Base-by-base conservation (phyloP, 2,329 filamentous ascomycete species). In the Aspergillus quadricinctus region DNA sequence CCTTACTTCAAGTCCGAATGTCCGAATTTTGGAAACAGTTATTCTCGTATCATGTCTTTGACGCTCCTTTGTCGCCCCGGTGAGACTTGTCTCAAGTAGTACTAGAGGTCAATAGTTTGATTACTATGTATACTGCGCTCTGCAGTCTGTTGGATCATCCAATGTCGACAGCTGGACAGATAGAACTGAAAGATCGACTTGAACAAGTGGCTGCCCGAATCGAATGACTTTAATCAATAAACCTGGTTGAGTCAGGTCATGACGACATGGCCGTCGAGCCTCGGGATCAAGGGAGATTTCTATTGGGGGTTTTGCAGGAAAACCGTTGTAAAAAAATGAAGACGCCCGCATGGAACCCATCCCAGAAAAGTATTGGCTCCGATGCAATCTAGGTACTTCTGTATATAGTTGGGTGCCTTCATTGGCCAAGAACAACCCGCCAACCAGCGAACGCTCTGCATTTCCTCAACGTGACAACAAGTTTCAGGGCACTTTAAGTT, bases 211-310 rank as follows among this genome's bases (percentile, higher is more conserved):
- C 41, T 45, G 41, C 21, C 8, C n/a, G 19, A 37, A 54, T 48
- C 41, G 43, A 37, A 52, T 45, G 29, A 41, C 23, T 40, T 27
- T 37, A 49, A 57, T 57, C 49, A 46, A 46, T 53, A 52, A 40
- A 57, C 55, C 50, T 28, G 27, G 29, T 37, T 48, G 11, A 53
- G 46, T 29, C 28, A 50, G 48, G 57, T 57, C 57, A 62, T 62
- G 61, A 62, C 59, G 61, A 59, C 61, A 62, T 45, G 53, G 58
- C 55, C 51, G 27, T 52, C 28, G 54, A 49, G 17, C 31, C 49
- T 48, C 46, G 40, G 48, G 35, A 11, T 17, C 2, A 14, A 37
- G 31, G 31, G 8, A 21, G 19, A 10, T 21, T 48, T 19, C 23
- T 23, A 46, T 29, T 27, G 40, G 17, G 8, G 11, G 17, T 21